Evolutionary conservation across 1,284 basidiomycete genomes (phyloP), one percentile per base, ranked within the genome.

Genomic region (Prillingera fragicola): DNA sequence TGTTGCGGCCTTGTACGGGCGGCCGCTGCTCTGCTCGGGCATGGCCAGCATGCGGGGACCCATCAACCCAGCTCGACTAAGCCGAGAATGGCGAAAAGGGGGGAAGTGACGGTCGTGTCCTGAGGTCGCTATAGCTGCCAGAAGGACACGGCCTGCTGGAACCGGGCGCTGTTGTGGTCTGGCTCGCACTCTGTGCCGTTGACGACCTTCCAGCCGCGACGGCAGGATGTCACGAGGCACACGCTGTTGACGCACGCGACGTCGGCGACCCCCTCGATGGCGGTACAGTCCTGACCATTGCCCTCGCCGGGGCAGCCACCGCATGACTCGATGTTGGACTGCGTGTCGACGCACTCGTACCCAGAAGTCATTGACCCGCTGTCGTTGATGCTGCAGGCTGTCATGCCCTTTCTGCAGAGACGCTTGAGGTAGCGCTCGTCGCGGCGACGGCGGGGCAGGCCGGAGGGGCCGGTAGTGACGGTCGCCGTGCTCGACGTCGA

Each of bases 291-390:
- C 60, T 78, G 72, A 29, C 84, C 83, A 41, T 72, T 60, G 21
- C 79, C 78, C 23, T 74, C 69, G 13, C 77, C 74, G 5, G 75
- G 67, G 60, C 83, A 85, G 28, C 84, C 84, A 59, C 83, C 83
- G 65, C 84, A 86, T 9, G 55, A 56, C 43, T 56, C 55, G 25
- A 56, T 37, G 46, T 50, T 42, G 29, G 35, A 19, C 28, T 33
- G 18, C 26, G 43, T 37, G 42, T 56, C 49, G 36, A 56, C 34
- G 42, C 55, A 56, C 46, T 56, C 55, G 40, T 41, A 50, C 41
- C 31, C 31, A 25, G 27, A 29, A 44, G 36, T 44, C 37, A n/a
- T 27, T n/a, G 28, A 40, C 7, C 29, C 41, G n/a, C n/a, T n/a
- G n/a, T n/a, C n/a, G 27, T 41, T 39, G 36, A 50, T 21, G 27